Conservation (phyloP, 495 filamentous ascomycete genomes). For the Hypoxylon lienhwacheense region DNA sequence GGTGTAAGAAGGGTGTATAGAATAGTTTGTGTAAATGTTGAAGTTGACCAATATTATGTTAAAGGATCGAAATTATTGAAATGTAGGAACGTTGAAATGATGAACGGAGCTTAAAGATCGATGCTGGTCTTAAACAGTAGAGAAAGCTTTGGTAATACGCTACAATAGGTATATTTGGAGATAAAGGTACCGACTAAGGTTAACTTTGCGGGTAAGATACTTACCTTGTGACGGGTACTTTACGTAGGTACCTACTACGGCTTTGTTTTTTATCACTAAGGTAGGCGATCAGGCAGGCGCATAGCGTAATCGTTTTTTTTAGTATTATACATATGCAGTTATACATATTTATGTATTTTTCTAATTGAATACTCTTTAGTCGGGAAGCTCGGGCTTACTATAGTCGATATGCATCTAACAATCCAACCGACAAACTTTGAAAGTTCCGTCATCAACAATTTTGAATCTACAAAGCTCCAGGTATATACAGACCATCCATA, state of each 20-base stretch:
- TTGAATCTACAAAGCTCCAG: background rate
- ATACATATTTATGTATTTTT: background rate
- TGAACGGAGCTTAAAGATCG: constrained; percentile 17
- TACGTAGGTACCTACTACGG: background rate
- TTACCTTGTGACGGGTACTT: background rate
- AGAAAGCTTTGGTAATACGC: constrained; percentile 11
- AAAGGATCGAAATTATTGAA: background rate
- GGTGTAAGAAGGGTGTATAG: background rate
- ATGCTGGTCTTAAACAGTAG: background rate
- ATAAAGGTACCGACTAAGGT: constrained; percentile 6
- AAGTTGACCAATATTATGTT: constrained; percentile 9
- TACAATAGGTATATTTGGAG: no score
- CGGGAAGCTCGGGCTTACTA: background rate
- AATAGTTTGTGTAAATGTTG: constrained; percentile 18
- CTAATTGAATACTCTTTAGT: background rate
- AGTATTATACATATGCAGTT: no score
- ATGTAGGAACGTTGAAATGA: constrained; percentile 14
- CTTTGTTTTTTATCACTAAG: background rate
- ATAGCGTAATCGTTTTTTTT: constrained; percentile 13
- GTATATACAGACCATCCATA: background rate
- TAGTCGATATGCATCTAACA: background rate
- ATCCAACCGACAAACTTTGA: background rate
- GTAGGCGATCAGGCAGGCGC: constrained; percentile 5
- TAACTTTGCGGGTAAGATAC: constrained; percentile 29
- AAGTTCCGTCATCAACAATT: constrained; percentile 21